These are phyloP conservation scores for Diaporthe citrichinensis DNA, from an alignment of 2,329 filamentous ascomycete genomes.

Conservation along the genomic window DNA sequence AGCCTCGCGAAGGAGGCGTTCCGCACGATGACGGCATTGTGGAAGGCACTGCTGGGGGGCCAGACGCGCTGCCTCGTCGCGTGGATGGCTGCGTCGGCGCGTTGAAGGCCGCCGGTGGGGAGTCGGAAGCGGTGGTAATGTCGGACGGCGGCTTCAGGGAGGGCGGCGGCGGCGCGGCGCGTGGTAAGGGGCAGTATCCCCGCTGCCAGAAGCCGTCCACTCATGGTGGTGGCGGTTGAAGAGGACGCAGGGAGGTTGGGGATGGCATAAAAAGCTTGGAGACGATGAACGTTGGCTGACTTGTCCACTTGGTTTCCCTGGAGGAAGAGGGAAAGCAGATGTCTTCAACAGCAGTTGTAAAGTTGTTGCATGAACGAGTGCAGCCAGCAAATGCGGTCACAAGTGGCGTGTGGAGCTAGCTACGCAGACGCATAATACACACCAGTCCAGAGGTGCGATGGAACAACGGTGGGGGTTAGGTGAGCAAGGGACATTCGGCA, in stretches of 20 bases:
- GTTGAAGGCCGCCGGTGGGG: conserved; percentile 77
- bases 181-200: conserved; percentile 75
- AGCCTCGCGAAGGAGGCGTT: conserved; percentile 76
- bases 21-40: conserved; percentile 78
- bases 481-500: background rate
- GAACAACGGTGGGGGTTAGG: background rate
- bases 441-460: background rate
- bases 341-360: background rate
- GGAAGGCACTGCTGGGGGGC: conserved; percentile 86
- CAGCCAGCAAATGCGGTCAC: conserved; percentile 18
- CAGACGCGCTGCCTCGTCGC: conserved; percentile 76
- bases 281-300: background rate
- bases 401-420: conserved; percentile 29
- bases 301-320: conserved; percentile 13
- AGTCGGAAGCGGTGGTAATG: conserved; percentile 72
- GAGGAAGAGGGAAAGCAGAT: background rate
- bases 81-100: conserved; percentile 74
- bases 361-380: conserved; percentile 6
- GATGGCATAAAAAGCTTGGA: conserved; percentile 40
- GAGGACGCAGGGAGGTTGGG: conserved; percentile 27
- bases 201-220: conserved; percentile 81
- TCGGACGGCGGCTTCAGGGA: conserved; percentile 60
- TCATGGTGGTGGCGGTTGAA: conserved; percentile 64
- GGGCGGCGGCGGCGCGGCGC: conserved; percentile 69
- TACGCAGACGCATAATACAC: conserved; percentile 33